Evolutionary conservation across 169 alveolate genomes (phyloP), one percentile per base, ranked within the genome.

Genomic region (Cryptosporidium baileyi): DNA sequence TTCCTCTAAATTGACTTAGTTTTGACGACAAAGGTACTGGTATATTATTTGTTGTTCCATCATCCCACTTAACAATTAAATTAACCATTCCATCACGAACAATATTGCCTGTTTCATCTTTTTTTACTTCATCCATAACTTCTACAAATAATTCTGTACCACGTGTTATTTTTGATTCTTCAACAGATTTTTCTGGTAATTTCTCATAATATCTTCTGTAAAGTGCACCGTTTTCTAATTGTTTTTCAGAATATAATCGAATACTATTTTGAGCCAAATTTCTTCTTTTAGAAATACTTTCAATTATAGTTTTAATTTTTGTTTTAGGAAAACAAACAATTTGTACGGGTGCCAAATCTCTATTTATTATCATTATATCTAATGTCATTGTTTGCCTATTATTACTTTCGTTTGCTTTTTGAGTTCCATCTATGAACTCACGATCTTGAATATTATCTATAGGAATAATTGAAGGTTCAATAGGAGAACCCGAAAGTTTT

Each of bases 151-250:
- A 34, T 9, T 74, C 85, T 19, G 59, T 74, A 36, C 57, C 57
- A 34, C 85, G 49, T 22, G 65, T 74, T 30, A 74, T 74, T 61
- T 24, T 74, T 32, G 67, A 74, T 26, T 74, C 85, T 19, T 74
- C 74, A 7, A 74, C 61, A n/a, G 85, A 36, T 57, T 57, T 74
- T n/a, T 74, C 85, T 36, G 85, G 85, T 22, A 74, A 57, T 22
- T 74, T 74, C 24, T 74, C 85, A 24, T 74, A 74, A 24, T 74
- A 74, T 13, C 85, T 74, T 74, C 85, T 74, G 54, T 74, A 74
- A 6, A 54, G 26, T 28, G 85, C 67, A 3, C 85, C 85, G 36
- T 74, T 74, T 7, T 74, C 85, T n/a, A 74, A 36, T 40, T 54
- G 65, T 11, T 57, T 74, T 19, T 74, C 85, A 1, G 85, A 54